These are phyloP conservation scores for Barnettozyma pratensis DNA, from an alignment of 805 yeast genomes.

Conservation along the genomic window DNA sequence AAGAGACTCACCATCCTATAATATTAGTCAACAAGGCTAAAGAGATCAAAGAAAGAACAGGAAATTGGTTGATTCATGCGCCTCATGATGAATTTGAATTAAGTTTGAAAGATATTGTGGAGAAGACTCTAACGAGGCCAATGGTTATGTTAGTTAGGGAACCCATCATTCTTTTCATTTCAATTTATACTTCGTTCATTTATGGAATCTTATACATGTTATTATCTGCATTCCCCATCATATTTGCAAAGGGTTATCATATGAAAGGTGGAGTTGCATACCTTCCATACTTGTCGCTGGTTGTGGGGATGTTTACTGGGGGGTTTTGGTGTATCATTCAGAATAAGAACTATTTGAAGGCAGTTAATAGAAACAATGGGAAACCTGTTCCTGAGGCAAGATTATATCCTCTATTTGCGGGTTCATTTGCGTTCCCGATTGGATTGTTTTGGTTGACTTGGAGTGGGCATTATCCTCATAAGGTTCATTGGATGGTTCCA, in stretches of 20 bases:
- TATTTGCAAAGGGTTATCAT: conserved; percentile 57
- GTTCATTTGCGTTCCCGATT: conserved; percentile 64
- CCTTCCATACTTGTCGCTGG: conserved; percentile 75
- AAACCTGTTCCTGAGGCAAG: conserved; percentile 74
- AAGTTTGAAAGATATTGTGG: conserved; percentile 51
- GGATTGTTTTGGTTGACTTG: conserved; percentile 87
- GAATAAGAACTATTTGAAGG: conserved; percentile 48
- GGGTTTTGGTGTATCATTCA: conserved; percentile 43
- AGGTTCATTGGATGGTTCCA: conserved; percentile 78
- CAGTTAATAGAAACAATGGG: conserved; percentile 47
- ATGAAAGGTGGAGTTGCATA: conserved; percentile 62
- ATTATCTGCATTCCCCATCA: conserved; percentile 70
- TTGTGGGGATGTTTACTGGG: conserved; percentile 62
- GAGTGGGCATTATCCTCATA: conserved; percentile 71
- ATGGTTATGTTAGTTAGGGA: conserved; percentile 60
- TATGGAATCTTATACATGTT: conserved; percentile 75
- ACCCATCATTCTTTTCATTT: conserved; percentile 64
- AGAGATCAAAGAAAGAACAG: conserved; percentile 56
- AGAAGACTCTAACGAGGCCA: conserved; percentile 65
- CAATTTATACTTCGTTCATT: conserved; percentile 71
- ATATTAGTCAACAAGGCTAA: conserved; percentile 62
- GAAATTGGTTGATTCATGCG: conserved; percentile 80
- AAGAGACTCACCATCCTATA: conserved; percentile 71
- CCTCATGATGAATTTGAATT: conserved; percentile 63
- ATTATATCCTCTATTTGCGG: conserved; percentile 70